phyloP scores from a whole-genome alignment of 2,329 filamentous ascomycete species.

The Exophiala xenobiotica region DNA sequence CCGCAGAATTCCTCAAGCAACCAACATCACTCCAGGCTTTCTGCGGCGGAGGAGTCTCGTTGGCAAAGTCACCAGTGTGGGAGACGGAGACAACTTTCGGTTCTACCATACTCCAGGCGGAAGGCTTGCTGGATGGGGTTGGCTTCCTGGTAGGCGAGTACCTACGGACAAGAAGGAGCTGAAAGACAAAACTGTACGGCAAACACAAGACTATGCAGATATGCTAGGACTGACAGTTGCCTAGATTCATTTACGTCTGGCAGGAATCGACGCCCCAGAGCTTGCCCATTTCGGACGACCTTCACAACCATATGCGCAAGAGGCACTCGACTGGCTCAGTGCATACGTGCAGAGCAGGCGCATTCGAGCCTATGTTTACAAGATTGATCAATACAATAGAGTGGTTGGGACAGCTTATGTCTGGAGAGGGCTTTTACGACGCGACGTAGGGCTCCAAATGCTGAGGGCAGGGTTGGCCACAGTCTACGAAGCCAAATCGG shows the following conservation, averaged over 20 bases:
- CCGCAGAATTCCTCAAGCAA: conserved; percentile 76
- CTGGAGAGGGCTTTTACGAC: conserved; percentile 59
- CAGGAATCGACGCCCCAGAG: conserved; percentile 91
- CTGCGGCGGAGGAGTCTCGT: conserved; percentile 73
- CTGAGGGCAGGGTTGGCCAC: conserved; percentile 80
- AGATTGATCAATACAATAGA: conserved; percentile 86
- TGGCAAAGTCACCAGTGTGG: conserved; percentile 86
- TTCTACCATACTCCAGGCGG: conserved; percentile 95
- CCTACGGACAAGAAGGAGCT: conserved; percentile 68
- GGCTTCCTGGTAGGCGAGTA: conserved; percentile 70
- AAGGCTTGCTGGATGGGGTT: conserved; percentile 83
- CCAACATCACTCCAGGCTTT: conserved; percentile 70
- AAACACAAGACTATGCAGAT: not conserved
- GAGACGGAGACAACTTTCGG: conserved; percentile 94
- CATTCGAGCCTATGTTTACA: conserved; percentile 80
- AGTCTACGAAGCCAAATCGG: conserved; percentile 88
- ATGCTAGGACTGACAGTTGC: conserved; percentile 4
- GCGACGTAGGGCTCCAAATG: conserved; percentile 89
- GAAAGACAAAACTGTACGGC: conserved; percentile 72
- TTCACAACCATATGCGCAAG: conserved; percentile 77
- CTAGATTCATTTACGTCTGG: conserved; percentile 78
- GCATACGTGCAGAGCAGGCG: conserved; percentile 67
- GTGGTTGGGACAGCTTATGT: conserved; percentile 84
- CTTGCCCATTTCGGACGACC: conserved; percentile 86
- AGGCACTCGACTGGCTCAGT: conserved; percentile 80